Base-by-base conservation (phyloP, 129 eudicot genomes). In the Centella asiatica region DNA sequence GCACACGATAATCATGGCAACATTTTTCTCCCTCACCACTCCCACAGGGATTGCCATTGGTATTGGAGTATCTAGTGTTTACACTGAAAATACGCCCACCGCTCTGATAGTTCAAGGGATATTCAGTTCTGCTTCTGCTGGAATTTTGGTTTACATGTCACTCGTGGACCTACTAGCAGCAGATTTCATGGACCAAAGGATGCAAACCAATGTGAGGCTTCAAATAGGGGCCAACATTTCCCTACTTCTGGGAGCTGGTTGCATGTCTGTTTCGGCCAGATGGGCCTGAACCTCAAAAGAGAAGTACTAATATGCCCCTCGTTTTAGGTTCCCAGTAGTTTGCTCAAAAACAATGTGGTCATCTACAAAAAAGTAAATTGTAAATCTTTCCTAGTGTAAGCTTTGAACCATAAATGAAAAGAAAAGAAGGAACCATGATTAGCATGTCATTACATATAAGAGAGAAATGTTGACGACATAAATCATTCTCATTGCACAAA, bases 151-250 rank as follows among this genome's bases (percentile, higher is more conserved):
- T 23, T 86, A 86, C 70, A 86, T 86, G 95, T 82, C 95, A 23
- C 79, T 86, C 7, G 95, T 86, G 63, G 95, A 86, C 69, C 72
- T 86, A 29, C 64, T 86, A 56, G 95, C 95, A 51, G 95, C 95
- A 32, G 95, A 86, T 81, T 83, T 86, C 51, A 80, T 80, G 90
- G 78, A 77, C 65, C 85, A 84, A 22, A 83, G 77, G 74, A 83
- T 86, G 83, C 85, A 81, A 66, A 69, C 62, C 69, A 86, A 80
- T 46, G 56, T 64, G 14, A 86, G 85, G 72, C 86, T 83, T 52
- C 90, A 80, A 64, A 46, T 83, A 64, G 90, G 80, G 3, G 83
- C 95, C 28, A 59, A 83, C 76, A 53, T 78, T 64, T 81, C 90
- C 32, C 81, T 86, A 57, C 80, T 86, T 29, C 57, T 80, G 1